These are phyloP conservation scores for Acrocalymma vagum DNA, from an alignment of 2,329 filamentous ascomycete species.

Conservation along the genomic window DNA sequence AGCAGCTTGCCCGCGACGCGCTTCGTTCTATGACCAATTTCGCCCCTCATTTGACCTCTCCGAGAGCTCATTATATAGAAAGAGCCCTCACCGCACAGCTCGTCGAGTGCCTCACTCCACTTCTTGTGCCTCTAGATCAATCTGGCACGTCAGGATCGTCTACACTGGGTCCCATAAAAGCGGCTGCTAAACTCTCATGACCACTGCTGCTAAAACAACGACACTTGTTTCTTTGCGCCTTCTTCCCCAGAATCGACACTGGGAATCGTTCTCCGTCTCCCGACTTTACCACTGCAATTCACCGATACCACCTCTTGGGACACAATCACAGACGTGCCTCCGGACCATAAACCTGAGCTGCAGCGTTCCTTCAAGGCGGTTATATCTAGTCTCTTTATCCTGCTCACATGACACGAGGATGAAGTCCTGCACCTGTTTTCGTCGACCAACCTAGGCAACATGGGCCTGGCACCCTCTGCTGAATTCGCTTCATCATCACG, in stretches of 20 bases:
- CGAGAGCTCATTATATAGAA: constrained; percentile 6
- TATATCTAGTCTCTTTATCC: constrained; percentile 11
- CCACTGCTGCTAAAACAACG: no score
- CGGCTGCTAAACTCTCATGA: no score
- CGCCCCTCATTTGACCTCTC: constrained; percentile 3
- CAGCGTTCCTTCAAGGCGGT: constrained; percentile 13
- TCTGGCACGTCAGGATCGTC: no score
- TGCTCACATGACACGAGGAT: constrained; percentile 15
- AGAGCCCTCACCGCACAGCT: constrained; percentile 11
- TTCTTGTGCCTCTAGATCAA: constrained; percentile 9
- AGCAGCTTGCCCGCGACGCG: constrained; percentile 4
- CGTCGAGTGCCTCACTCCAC: constrained; percentile 10
- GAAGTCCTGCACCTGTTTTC: constrained; percentile 15
- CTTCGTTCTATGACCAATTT: constrained; percentile 10
- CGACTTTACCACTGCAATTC: background rate
- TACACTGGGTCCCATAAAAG: no score
- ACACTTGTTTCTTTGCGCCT: background rate
- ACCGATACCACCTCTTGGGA: background rate
- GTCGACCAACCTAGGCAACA: constrained; percentile 9
- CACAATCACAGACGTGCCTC: constrained; percentile 4
- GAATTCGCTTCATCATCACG: constrained; percentile 12
- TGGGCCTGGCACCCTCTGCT: constrained; percentile 14
- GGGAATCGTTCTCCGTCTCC: constrained; percentile 1
- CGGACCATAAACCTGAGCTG: background rate
- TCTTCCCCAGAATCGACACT: background rate